Percentiles rank a stretch among this genome's conserved stretches.
Evolutionary conservation across 176 grass and related monocot genomes (phyloP).

Genomic region (Carex littledalei): DNA sequence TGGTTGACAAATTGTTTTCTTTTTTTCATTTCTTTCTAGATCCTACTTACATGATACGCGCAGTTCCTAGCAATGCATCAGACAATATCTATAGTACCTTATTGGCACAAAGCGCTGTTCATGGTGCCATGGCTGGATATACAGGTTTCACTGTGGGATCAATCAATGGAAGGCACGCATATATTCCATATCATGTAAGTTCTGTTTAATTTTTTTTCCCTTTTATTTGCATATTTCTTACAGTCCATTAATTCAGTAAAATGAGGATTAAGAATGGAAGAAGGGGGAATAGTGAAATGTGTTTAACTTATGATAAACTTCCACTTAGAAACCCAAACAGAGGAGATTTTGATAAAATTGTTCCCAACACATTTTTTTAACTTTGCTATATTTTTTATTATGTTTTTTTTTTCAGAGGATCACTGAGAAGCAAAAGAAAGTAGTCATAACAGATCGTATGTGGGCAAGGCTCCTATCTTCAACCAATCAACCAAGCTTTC

Average conservation of each 20-base stretch:
- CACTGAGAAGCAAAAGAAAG: conserved; percentile 63
- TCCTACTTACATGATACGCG: conserved; percentile 99
- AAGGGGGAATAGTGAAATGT: neutral
- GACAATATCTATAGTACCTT: conserved; percentile 96
- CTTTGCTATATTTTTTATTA: neutral
- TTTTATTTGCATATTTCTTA: neutral
- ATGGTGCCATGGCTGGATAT: conserved; percentile 98
- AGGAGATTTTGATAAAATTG: neutral
- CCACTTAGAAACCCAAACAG: neutral
- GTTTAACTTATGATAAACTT: neutral
- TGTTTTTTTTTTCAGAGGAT: conserved; percentile 43
- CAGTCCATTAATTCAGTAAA: neutral
- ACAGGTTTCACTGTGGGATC: conserved; percentile 85
- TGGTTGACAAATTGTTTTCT: neutral
- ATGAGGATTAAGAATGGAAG: neutral
- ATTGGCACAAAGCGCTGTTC: conserved; percentile 84
- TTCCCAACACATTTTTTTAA: neutral
- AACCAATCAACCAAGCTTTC: conserved; percentile 79
- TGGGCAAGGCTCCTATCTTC: conserved; percentile 78
- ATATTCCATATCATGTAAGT: conserved; percentile 96
- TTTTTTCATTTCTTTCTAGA: conserved; percentile 42
- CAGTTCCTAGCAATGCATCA: conserved; percentile 92
- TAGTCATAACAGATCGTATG: conserved; percentile 75
- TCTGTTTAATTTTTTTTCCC: neutral
- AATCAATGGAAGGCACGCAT: conserved; percentile 84